phyloP scores from a whole-genome alignment of 1,284 basidiomycete species.

The Rugosomyces carneus region DNA sequence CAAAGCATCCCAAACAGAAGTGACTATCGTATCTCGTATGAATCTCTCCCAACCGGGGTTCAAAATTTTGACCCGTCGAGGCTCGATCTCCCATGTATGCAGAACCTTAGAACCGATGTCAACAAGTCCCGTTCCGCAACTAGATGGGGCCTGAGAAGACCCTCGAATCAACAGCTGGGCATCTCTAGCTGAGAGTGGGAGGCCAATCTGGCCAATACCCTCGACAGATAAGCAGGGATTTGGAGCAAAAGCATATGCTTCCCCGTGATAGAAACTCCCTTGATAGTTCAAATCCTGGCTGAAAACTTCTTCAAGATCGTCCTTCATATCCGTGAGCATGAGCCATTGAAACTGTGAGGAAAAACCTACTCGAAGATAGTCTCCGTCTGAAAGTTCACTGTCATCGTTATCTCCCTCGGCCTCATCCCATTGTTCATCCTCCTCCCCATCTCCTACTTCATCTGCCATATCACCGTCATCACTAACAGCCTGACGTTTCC shows the following conservation, averaged over 20 bases:
- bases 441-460: too few species aligned
- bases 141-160: constrained; percentile 33
- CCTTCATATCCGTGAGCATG: constrained; percentile 10
- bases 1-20: constrained; percentile 28
- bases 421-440: too few species aligned
- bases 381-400: too few species aligned
- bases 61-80: constrained; percentile 24
- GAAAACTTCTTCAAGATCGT: constrained; percentile 22
- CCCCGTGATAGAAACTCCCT: constrained; percentile 23
- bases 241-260: constrained; percentile 16
- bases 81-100: constrained; percentile 38
- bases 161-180: constrained; percentile 28
- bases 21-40: constrained; percentile 21
- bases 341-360: too few species aligned
- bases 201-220: constrained; percentile 27
- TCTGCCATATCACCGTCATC: too few species aligned
- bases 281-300: constrained; percentile 23
- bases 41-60: constrained; percentile 31
- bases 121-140: constrained; percentile 29
- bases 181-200: constrained; percentile 33
- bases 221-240: constrained; percentile 29
- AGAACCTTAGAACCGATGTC: constrained; percentile 33
- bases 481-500: too few species aligned
- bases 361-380: too few species aligned
- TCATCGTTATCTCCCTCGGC: too few species aligned